phyloP scores from a whole-genome alignment of 169 alveolate genomes.

The Theileria parva region DNA sequence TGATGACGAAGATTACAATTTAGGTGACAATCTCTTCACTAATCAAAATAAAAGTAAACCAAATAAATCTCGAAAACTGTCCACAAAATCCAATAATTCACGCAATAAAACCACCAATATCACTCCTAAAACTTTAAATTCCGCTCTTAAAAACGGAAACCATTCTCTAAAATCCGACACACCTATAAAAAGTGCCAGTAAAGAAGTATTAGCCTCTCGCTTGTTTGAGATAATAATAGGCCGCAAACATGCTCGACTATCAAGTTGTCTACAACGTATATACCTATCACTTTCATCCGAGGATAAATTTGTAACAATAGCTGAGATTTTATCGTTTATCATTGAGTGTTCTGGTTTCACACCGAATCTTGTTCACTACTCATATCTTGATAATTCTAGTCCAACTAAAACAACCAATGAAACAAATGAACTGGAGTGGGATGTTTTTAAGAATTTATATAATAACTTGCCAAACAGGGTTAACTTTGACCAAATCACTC shows the following conservation, averaged over 20 bases:
- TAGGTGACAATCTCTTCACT: neutral
- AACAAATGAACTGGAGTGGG: slow-evolving; percentile 10
- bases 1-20: slow-evolving; percentile 57
- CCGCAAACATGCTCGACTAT: slow-evolving; percentile 42
- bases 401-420: neutral
- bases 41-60: neutral
- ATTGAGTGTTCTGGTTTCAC: slow-evolving; percentile 65
- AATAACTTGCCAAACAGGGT: neutral
- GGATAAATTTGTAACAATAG: slow-evolving; percentile 40
- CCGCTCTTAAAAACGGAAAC: neutral
- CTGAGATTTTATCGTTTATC: slow-evolving; percentile 56
- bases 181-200: slow-evolving; percentile 9
- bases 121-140: neutral
- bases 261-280: slow-evolving; percentile 53
- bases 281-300: slow-evolving; percentile 32
- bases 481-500: slow-evolving; percentile 1
- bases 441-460: slow-evolving; percentile 1
- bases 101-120: neutral
- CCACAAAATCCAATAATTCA: neutral
- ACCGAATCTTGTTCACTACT: slow-evolving; percentile 31
- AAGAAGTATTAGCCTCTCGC: slow-evolving; percentile 13
- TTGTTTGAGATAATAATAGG: slow-evolving; percentile 54
- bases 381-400: neutral
- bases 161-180: neutral
- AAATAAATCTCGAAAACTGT: neutral